Evolutionary conservation across 495 filamentous ascomycete species (phyloP).

Genomic region (Talaromyces borbonicus): DNA sequence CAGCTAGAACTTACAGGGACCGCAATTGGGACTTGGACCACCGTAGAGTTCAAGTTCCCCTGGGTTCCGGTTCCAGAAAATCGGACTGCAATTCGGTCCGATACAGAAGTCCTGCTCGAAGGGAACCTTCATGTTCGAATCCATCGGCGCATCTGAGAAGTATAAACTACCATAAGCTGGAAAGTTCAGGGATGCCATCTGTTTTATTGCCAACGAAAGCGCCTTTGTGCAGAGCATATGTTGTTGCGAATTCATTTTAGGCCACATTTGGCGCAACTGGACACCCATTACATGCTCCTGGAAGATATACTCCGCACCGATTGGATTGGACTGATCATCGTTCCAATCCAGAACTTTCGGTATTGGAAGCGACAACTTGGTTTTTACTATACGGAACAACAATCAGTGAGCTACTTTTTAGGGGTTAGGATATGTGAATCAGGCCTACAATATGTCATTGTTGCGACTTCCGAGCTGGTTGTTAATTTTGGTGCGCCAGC

Average conservation of each 20-base stretch:
- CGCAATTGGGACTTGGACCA: slow-evolving; percentile 21
- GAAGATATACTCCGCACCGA: slow-evolving; percentile 15
- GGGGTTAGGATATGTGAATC: slow-evolving; percentile 11
- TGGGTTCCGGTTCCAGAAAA: slow-evolving; percentile 31
- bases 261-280: slow-evolving; percentile 11
- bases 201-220: slow-evolving; percentile 11
- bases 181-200: neutral
- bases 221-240: slow-evolving; percentile 27
- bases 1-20: slow-evolving; percentile 25
- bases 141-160: slow-evolving; percentile 16
- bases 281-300: slow-evolving; percentile 12
- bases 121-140: slow-evolving; percentile 15
- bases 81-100: slow-evolving; percentile 28
- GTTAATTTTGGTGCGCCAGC: slow-evolving; percentile 25
- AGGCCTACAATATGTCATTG: slow-evolving; percentile 16
- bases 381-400: slow-evolving; percentile 18
- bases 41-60: slow-evolving; percentile 21
- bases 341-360: slow-evolving; percentile 32
- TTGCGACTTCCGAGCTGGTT: slow-evolving; percentile 38
- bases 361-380: slow-evolving; percentile 26
- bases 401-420: slow-evolving; percentile 8
- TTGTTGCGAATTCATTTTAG: slow-evolving; percentile 25
- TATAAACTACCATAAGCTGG: slow-evolving; percentile 2
- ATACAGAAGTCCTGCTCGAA: slow-evolving; percentile 29
- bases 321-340: slow-evolving; percentile 14